These are phyloP conservation scores for Backusella psychrophila DNA, from an alignment of 192 early-diverging fungal species.

Conservation along the genomic window DNA sequence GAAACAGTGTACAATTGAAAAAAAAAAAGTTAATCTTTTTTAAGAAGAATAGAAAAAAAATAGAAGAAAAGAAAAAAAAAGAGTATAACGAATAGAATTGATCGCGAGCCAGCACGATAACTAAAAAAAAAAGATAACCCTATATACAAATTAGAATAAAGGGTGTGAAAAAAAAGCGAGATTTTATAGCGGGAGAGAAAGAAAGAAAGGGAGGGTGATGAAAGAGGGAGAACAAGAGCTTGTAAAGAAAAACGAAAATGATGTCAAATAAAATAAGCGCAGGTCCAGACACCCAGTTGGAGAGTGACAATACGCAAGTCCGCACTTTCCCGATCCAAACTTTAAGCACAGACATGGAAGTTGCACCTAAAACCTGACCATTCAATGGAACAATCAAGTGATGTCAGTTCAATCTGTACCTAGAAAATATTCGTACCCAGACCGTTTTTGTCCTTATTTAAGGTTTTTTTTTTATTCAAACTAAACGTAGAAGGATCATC, in stretches of 20 bases:
- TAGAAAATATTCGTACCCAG: not conserved
- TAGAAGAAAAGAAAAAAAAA: slow-evolving; percentile 11
- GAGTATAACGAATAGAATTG: not conserved
- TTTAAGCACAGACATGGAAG: not conserved
- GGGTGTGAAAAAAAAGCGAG: not conserved
- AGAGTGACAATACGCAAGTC: not conserved
- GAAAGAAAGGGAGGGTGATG: not conserved
- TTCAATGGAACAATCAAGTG: not conserved
- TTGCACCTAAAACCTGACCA: slow-evolving; percentile 10
- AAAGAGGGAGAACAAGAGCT: not conserved
- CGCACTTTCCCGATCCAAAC: slow-evolving; percentile 7
- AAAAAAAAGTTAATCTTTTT: not conserved
- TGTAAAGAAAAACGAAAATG: not conserved
- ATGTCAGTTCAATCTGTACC: not conserved
- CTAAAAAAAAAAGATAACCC: not conserved
- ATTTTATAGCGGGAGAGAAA: not conserved
- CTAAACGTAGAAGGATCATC: not conserved
- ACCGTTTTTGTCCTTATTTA: not conserved
- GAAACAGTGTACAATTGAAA: not conserved
- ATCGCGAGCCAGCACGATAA: not conserved
- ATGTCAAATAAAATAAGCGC: not conserved
- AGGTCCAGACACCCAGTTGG: not conserved
- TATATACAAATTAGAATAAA: not conserved
- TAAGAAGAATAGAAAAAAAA: not conserved
- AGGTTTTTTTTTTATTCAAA: no score